phyloP scores from a whole-genome alignment of 148 eudicot genomes.

The Camellia japonica region DNA sequence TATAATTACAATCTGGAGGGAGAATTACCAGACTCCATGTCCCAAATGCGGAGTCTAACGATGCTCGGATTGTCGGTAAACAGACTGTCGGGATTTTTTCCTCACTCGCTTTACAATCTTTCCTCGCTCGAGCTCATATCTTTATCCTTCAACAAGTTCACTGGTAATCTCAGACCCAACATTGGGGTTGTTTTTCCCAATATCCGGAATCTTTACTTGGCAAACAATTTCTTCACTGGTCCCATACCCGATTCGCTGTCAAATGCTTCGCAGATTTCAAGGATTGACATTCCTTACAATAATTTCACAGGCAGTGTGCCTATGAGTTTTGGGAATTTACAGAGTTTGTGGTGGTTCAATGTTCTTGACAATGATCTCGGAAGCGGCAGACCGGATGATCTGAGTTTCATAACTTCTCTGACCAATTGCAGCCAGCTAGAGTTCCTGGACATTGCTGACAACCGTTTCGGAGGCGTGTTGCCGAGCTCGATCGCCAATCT shows the following conservation, averaged over 20 bases:
- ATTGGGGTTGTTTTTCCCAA: conserved; percentile 25
- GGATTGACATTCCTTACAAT: conserved; percentile 17
- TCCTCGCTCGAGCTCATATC: conserved; percentile 4
- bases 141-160: conserved; percentile 10
- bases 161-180: conserved; percentile 9
- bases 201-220: conserved; percentile 12
- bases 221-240: conserved; percentile 9
- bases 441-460: conserved; percentile 14
- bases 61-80: conserved; percentile 7
- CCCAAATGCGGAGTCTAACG: conserved; percentile 15
- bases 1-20: conserved; percentile 21
- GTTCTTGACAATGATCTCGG: conserved; percentile 26
- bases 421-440: conserved; percentile 33
- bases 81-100: conserved; percentile 15
- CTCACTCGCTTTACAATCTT: conserved; percentile 21
- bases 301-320: conserved; percentile 31
- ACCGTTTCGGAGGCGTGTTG: conserved; percentile 29
- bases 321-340: conserved; percentile 20
- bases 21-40: conserved; percentile 13
- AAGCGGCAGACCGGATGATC: conserved; percentile 17
- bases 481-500: conserved; percentile 30
- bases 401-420: conserved; percentile 26
- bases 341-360: conserved; percentile 22
- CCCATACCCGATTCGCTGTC: conserved; percentile 17
- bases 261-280: conserved; percentile 9